Base-by-base conservation (phyloP, 2,329 filamentous ascomycete genomes). In the Hypoxylon sp. region DNA sequence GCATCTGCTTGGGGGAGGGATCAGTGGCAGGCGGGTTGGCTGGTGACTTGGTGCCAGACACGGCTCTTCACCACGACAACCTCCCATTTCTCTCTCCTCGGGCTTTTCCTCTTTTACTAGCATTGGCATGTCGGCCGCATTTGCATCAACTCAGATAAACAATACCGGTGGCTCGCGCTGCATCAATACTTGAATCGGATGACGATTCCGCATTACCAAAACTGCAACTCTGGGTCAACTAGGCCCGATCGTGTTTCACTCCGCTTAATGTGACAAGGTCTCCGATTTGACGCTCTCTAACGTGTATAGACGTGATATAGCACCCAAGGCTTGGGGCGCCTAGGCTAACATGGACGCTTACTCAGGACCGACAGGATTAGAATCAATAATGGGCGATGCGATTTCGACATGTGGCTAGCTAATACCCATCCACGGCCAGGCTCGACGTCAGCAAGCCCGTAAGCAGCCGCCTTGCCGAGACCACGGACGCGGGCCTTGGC, bases 91-190 rank as follows among this genome's bases (percentile, higher is more conserved):
- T 29, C 48, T 33, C 31, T 7, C 31, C 31, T 48, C 54, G 31
- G 53, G 51, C 50, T 50, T 48, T 64, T 63, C 54, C 61, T 61
- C 57, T 60, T 58, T 57, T 42, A 63, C 51, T 62, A 63, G 62
- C 64, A 64, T 66, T 58, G 55, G 60, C 62, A 62, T 63, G 50
- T 55, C 60, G 57, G 60, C 57, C 57, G 60, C 60, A 63, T 63
- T 60, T 63, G 56, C 60, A 66, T 67, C 60, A 65, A 56, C 58
- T 59, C 57, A 61, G 54, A 69, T 69, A 69, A 64, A 69, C 57
- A 57, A 69, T 64, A 67, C 64, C 65, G 58, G 65, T 66, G 56
- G 67, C 67, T 69, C 67, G 46, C 67, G 67, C 67, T 67, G 58
- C 66, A 63, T 48, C 2, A 62, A 4, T 17, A 29, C 9, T 38